phyloP scores from a whole-genome alignment of 2,329 filamentous ascomycete species.

The Coniosporium uncinatum region DNA sequence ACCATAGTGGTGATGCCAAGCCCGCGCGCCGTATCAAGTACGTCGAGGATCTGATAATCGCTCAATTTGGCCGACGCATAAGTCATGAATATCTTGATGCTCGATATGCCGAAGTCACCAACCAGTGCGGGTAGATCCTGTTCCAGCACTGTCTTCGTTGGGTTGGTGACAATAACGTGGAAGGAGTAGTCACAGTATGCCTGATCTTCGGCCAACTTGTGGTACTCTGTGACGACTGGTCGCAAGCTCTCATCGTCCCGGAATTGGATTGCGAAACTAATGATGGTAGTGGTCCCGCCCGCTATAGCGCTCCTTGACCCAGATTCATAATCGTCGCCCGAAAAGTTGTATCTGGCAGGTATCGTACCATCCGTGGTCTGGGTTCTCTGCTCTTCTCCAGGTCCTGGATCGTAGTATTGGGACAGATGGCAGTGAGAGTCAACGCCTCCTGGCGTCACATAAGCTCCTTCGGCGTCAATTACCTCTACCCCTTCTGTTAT shows the following conservation, averaged over 20 bases:
- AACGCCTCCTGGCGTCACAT: constrained; percentile 37
- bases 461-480: constrained; percentile 38
- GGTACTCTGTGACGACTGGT: constrained; percentile 33
- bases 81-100: constrained; percentile 37
- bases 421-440: constrained; percentile 40
- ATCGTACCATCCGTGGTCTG: no score
- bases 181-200: constrained; percentile 43
- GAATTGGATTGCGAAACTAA: constrained; percentile 40
- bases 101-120: constrained; percentile 25
- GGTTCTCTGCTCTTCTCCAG: constrained; percentile 28
- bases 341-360: constrained; percentile 22
- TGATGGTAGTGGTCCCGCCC: constrained; percentile 42
- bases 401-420: constrained; percentile 37
- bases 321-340: not conserved
- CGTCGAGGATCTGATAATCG: constrained; percentile 40
- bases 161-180: constrained; percentile 30
- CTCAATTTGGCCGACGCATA: constrained; percentile 29
- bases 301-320: constrained; percentile 37
- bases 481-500: constrained; percentile 18
- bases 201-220: constrained; percentile 32
- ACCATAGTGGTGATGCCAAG: constrained; percentile 43
- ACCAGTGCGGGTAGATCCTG: not conserved
- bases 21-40: constrained; percentile 40
- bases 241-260: constrained; percentile 37
- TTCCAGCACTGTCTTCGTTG: constrained; percentile 20